These are phyloP conservation scores for Heterobasidion parviporum DNA, from an alignment of 1,284 basidiomycete genomes.

Conservation along the genomic window DNA sequence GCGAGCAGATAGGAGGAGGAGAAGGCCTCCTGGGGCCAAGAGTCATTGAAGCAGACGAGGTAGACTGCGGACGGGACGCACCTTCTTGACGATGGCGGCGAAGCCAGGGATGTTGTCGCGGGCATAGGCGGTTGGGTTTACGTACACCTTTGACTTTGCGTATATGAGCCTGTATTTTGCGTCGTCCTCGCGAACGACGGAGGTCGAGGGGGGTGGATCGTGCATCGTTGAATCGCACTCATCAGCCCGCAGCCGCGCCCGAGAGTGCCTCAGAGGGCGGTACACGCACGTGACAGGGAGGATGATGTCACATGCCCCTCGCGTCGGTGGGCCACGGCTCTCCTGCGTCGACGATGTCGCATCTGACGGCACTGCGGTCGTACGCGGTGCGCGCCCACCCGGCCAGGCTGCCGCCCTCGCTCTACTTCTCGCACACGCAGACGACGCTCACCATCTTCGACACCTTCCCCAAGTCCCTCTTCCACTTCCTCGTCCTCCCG, in stretches of 20 bases:
- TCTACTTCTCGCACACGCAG: conserved; percentile 55
- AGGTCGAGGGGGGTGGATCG: conserved; percentile 17
- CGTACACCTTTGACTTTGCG: conserved; percentile 87
- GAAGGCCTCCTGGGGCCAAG: conserved; percentile 48
- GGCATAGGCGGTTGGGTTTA: conserved; percentile 88
- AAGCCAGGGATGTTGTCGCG: conserved; percentile 94
- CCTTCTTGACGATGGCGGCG: conserved; percentile 79
- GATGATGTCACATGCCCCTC: no score
- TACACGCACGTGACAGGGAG: no score
- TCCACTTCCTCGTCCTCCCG: conserved; percentile 78
- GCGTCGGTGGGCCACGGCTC: no score
- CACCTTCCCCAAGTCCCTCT: conserved; percentile 78
- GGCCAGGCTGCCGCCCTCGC: conserved; percentile 43
- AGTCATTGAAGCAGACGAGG: conserved; percentile 4
- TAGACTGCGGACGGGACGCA: conserved; percentile 24
- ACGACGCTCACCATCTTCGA: conserved; percentile 76
- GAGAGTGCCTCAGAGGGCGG: no score
- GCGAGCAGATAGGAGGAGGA: conserved; percentile 72
- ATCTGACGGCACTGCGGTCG: conserved; percentile 30
- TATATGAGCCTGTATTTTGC: conserved; percentile 67
- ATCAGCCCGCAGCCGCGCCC: neutral
- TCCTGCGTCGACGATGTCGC: no score
- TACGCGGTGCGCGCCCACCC: conserved; percentile 53
- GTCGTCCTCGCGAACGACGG: conserved; percentile 40
- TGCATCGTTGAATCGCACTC: conserved; percentile 42